A percentile compares a stretch with the other conserved stretches of the same genome.
Evolutionary conservation across 2,329 filamentous ascomycete genomes (phyloP).

Genomic region (Sclerotinia nivalis): DNA sequence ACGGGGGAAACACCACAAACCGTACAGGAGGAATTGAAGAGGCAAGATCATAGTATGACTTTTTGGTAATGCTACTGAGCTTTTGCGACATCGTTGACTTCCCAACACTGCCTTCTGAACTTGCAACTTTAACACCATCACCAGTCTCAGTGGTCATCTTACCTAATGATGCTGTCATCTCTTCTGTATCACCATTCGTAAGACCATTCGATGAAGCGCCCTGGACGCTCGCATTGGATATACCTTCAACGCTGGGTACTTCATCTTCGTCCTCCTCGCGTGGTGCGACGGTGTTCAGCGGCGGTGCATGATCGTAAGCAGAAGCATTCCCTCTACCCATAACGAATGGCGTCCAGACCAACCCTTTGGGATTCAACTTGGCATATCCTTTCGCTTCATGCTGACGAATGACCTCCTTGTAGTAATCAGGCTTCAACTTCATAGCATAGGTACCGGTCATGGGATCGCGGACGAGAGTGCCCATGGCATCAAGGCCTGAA

Average conservation of each 20-base stretch:
- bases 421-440: slow-evolving; percentile 81
- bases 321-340: slow-evolving; percentile 86
- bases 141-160: slow-evolving; percentile 36
- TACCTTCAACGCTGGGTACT: slow-evolving; percentile 31
- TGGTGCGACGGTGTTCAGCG: slow-evolving; percentile 82
- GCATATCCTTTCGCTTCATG: slow-evolving; percentile 90
- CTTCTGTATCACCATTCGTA: slow-evolving; percentile 33
- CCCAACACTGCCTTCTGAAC: slow-evolving; percentile 28
- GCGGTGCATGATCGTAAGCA: slow-evolving; percentile 79
- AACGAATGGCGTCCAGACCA: slow-evolving; percentile 95
- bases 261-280: slow-evolving; percentile 67
- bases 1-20: slow-evolving; percentile 76
- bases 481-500: slow-evolving; percentile 84
- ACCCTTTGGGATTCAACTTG: slow-evolving; percentile 72
- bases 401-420: slow-evolving; percentile 81
- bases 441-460: slow-evolving; percentile 87
- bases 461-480: slow-evolving; percentile 86
- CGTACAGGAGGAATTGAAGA: slow-evolving; percentile 63
- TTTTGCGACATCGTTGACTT: slow-evolving; percentile 30
- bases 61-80: slow-evolving; percentile 34
- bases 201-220: slow-evolving; percentile 33
- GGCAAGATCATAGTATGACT: slow-evolving; percentile 38
- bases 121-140: slow-evolving; percentile 28
- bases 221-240: slow-evolving; percentile 31
- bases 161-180: slow-evolving; percentile 36